These are phyloP conservation scores for Parascedosporium putredinis DNA, from an alignment of 2,329 filamentous ascomycete genomes.

Conservation along the genomic window DNA sequence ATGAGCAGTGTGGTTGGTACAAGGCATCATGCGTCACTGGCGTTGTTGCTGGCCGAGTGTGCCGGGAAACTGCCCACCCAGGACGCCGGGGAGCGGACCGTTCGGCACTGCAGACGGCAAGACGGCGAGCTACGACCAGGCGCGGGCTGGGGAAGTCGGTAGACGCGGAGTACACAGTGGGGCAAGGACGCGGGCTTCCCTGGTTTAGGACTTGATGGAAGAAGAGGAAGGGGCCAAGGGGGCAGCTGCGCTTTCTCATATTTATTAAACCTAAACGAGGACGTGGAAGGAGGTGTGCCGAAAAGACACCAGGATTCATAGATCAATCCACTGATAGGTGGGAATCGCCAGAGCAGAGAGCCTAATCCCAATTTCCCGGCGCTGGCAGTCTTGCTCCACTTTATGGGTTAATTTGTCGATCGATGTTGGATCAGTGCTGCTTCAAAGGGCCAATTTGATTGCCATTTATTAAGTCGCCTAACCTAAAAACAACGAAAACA, in stretches of 20 bases:
- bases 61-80: background rate
- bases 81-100: background rate
- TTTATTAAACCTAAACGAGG: too few relatives aligned
- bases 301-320: too few relatives aligned
- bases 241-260: too few relatives aligned
- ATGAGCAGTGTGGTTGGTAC: background rate
- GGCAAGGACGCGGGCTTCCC: too few relatives aligned
- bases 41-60: background rate
- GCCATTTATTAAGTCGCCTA: too few relatives aligned
- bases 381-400: background rate
- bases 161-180: slow-evolving; percentile 1
- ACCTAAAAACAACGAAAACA: too few relatives aligned
- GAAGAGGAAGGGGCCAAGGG: too few relatives aligned
- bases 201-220: too few relatives aligned
- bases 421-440: background rate
- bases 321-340: too few relatives aligned
- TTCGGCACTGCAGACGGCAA: background rate
- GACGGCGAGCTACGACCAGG: background rate
- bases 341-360: too few relatives aligned
- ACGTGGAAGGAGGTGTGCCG: background rate
- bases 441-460: too few relatives aligned
- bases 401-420: background rate
- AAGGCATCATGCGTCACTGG: background rate
- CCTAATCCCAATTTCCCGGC: too few relatives aligned
- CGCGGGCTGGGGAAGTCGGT: background rate